Percentiles rank a stretch among this genome's conserved stretches.
Evolutionary conservation across 164 flowering plant genomes (phyloP).

Genomic region (Cinnamomum micranthum): DNA sequence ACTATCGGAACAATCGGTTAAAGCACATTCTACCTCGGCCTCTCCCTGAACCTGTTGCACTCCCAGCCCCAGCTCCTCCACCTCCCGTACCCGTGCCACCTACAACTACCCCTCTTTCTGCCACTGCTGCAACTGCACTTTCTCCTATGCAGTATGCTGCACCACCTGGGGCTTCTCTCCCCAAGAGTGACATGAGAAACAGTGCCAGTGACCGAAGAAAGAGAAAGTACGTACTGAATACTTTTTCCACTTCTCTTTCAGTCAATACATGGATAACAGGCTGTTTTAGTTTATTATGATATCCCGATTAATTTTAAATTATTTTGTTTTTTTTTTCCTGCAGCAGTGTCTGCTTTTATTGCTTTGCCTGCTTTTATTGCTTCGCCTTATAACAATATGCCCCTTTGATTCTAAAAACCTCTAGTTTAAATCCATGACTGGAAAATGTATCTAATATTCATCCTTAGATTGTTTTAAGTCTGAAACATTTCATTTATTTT

Average conservation of each 20-base stretch:
- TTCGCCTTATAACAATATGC: too few relatives aligned
- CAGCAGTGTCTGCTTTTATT: too few relatives aligned
- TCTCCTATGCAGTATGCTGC: conserved; percentile 77
- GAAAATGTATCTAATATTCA: too few relatives aligned
- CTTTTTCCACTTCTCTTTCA: background rate
- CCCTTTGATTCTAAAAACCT: too few relatives aligned
- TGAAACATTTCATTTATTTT: background rate
- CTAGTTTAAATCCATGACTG: too few relatives aligned
- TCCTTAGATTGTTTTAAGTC: background rate
- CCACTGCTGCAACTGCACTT: conserved; percentile 30
- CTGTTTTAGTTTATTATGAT: too few relatives aligned
- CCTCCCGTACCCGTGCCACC: conserved; percentile 32
- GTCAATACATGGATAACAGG: background rate
- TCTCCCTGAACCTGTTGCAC: conserved; percentile 61
- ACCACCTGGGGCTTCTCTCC: conserved; percentile 49
- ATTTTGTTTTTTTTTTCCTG: too few relatives aligned
- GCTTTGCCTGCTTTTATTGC: too few relatives aligned
- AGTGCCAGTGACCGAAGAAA: conserved; percentile 68
- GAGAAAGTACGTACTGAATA: conserved; percentile 52
- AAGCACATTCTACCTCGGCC: conserved; percentile 86
- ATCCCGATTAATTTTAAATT: too few relatives aligned
- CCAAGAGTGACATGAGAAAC: conserved; percentile 63
- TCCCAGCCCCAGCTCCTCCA: conserved; percentile 38
- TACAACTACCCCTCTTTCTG: conserved; percentile 29
- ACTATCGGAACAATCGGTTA: conserved; percentile 81